Evolutionary conservation across 1,284 basidiomycete species (phyloP), one percentile per base, ranked within the genome.

Genomic region (Marasmius tenuissimus): DNA sequence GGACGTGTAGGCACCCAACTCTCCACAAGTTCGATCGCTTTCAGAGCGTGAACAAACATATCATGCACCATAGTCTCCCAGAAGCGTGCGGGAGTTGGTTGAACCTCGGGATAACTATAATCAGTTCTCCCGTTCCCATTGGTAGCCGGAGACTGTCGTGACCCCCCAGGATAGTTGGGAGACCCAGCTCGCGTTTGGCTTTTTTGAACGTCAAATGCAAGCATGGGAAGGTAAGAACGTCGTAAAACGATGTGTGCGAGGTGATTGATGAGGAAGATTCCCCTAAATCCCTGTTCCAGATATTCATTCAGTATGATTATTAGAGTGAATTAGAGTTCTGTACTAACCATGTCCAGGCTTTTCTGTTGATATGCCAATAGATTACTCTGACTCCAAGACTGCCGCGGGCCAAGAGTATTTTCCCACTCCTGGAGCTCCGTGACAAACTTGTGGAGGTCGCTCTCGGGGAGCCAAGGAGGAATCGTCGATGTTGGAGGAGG

Each of bases 1-100:
- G 64, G 59, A 48, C 62, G 60, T n/a, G 64, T 65, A 10, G 64
- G 61, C 18, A 65, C 52, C 64, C 64, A 65, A 42, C 59, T 61
- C 49, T 60, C 62, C 8, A 65, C 64, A 7, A 65, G 53, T 20
- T 65, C 64, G 18, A 65, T 65, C 20, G 60, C 61, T 52, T 65
- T 63, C n/a, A 65, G 18, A 8, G 64, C 64, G 47, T 65, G 64
- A 16, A 39, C 38, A 45, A 65, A 65, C 61, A 65, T 61, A 42
- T 65, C 64, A 56, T 65, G 64, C n/a, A 65, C 64, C 49, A 65
- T 62, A 3, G 53, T 63, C 33, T 65, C 61, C 64, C 64, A 65
- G 35, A 63, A 65, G 33, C 55, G 34, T 14, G 59, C 34, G 2
- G 64, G 64, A 12, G 64, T 57, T 4, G 57, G 27, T 27, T 27